phyloP scores from a whole-genome alignment of 73 alveolate genomes.

The Durusdinium trenchii region DNA sequence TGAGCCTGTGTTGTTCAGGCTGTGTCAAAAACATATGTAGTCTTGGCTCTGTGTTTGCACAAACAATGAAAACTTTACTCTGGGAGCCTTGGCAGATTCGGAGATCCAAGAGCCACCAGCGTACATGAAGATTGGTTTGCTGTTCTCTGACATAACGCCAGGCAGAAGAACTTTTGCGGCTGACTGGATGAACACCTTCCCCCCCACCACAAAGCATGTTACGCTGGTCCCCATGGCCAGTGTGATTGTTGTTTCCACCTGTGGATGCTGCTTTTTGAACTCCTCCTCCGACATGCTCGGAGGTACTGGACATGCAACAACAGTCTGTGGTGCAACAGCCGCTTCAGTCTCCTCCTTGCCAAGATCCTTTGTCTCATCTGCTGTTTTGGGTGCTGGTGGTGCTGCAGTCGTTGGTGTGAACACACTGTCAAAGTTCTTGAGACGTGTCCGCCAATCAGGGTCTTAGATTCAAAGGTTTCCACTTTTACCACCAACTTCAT shows the following conservation, averaged over 20 bases:
- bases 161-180: not conserved
- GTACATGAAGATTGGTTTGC: not conserved
- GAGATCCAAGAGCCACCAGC: conserved; percentile 7
- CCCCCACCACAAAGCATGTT: not conserved
- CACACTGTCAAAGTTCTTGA: not conserved
- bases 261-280: not conserved
- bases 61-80: not conserved
- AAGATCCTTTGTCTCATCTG: too few relatives aligned
- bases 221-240: not conserved
- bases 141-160: not conserved
- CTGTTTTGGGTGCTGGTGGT: too few relatives aligned
- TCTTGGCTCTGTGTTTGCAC: not conserved
- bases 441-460: not conserved
- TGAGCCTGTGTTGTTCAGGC: not conserved
- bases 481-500: not conserved
- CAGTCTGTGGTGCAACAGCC: too few relatives aligned
- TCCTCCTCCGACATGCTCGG: too few relatives aligned
- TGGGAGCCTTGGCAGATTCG: conserved; percentile 29
- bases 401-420: not conserved
- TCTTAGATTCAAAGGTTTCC: too few relatives aligned
- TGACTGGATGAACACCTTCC: not conserved
- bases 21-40: not conserved
- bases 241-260: not conserved
- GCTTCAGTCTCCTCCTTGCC: too few relatives aligned
- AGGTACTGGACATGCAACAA: too few relatives aligned